phyloP scores from a whole-genome alignment of 1,284 basidiomycete species.

The Leccinum ambiguum region DNA sequence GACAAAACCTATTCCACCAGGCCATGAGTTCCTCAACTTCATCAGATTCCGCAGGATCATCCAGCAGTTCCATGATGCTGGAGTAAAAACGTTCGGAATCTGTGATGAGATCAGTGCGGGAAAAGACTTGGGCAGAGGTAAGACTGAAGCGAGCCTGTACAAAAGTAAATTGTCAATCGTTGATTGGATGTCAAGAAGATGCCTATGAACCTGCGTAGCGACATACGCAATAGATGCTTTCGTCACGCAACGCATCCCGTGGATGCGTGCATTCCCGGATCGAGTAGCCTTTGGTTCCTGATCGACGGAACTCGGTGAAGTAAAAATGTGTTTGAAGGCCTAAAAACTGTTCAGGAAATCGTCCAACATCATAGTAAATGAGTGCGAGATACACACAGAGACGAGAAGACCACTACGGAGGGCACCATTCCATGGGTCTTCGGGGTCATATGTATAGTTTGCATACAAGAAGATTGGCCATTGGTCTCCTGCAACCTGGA shows the following conservation, averaged over 20 bases:
- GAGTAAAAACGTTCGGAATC: neutral
- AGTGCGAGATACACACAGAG: neutral
- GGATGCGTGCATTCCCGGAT: neutral
- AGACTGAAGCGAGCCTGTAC: neutral
- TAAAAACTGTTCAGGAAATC: neutral
- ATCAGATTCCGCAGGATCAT: neutral
- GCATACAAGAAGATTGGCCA: neutral
- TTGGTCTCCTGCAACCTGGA: neutral
- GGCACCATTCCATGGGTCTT: neutral
- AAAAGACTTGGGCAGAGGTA: neutral
- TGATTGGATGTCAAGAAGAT: neutral
- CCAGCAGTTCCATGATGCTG: neutral
- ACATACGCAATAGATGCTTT: neutral
- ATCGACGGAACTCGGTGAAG: neutral
- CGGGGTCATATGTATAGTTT: neutral
- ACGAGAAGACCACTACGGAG: neutral
- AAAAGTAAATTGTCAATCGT: neutral
- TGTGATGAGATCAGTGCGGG: neutral
- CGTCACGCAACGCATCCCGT: neutral
- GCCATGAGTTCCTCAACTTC: neutral
- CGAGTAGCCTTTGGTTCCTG: neutral
- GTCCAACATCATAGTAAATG: neutral
- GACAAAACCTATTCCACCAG: neutral
- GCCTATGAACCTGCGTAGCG: neutral
- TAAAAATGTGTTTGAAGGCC: neutral